A percentile compares a stretch with the other conserved stretches of the same genome.
phyloP scores from a whole-genome alignment of 2,329 filamentous ascomycete genomes.

The Leptographium wingfieldii region DNA sequence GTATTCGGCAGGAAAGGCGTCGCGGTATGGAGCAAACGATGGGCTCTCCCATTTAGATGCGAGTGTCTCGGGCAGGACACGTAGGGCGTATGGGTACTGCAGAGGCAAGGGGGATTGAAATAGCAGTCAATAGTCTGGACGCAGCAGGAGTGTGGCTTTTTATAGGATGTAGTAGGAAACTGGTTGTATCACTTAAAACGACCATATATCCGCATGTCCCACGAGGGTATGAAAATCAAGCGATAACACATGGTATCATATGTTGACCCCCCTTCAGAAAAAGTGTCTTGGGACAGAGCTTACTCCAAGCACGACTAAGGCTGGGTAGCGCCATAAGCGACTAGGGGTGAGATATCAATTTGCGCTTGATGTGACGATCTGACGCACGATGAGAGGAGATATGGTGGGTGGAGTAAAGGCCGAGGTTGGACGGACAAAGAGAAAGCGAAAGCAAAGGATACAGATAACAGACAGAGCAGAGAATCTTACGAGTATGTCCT shows the following conservation, averaged over 20 bases:
- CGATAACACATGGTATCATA: too few species aligned
- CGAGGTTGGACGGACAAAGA: neutral
- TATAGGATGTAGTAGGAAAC: too few species aligned
- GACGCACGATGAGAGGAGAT: neutral
- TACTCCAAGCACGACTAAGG: too few species aligned
- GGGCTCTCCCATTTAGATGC: slow-evolving; percentile 53
- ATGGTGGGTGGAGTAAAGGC: neutral
- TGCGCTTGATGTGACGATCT: neutral
- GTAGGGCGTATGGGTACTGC: slow-evolving; percentile 67
- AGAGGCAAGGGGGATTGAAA: neutral
- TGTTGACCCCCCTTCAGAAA: too few species aligned
- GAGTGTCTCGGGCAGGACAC: slow-evolving; percentile 51
- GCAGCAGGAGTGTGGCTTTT: neutral
- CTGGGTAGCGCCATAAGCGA: neutral
- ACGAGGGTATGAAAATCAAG: neutral
- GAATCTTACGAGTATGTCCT: slow-evolving; percentile 4
- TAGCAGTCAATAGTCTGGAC: neutral
- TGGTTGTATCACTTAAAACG: neutral
- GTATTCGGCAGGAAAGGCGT: slow-evolving; percentile 57
- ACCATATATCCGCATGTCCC: neutral
- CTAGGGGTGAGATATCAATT: neutral
- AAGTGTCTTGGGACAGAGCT: too few species aligned
- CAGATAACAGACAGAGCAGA: neutral
- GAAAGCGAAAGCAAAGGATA: neutral
- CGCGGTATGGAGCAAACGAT: slow-evolving; percentile 52